phyloP scores from a whole-genome alignment of 2,329 filamentous ascomycete genomes.

The Cercospora canescens region DNA sequence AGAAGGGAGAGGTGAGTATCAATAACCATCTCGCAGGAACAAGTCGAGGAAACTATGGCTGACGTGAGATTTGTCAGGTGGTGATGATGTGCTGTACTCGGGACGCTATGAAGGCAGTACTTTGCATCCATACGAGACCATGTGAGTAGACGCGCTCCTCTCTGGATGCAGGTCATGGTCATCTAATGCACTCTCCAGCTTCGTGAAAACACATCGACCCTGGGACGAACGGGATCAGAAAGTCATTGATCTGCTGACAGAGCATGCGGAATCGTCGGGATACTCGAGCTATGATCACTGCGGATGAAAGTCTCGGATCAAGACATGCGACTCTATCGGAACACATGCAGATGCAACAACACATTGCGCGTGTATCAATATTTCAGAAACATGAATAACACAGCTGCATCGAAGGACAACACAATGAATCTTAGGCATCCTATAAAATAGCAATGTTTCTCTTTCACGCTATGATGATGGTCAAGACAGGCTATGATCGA shows the following conservation, averaged over 20 bases:
- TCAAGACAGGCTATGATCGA: no score
- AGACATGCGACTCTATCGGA: no score
- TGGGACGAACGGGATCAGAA: slow-evolving; percentile 18
- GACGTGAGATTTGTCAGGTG: background rate
- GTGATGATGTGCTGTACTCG: slow-evolving; percentile 12
- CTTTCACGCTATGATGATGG: no score
- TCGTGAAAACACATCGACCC: slow-evolving; percentile 19
- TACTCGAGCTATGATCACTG: slow-evolving; percentile 23
- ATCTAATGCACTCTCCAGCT: slow-evolving; percentile 8
- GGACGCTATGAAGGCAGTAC: slow-evolving; percentile 16
- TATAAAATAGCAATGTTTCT: no score
- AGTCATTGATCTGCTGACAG: slow-evolving; percentile 18
- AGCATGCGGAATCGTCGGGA: slow-evolving; percentile 15
- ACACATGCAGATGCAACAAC: no score
- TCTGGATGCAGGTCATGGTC: background rate
- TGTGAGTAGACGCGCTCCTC: slow-evolving; percentile 7
- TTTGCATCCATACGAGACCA: slow-evolving; percentile 21
- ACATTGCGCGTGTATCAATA: no score
- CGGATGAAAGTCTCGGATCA: background rate
- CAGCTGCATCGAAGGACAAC: no score
- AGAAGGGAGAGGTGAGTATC: background rate
- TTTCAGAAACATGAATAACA: no score
- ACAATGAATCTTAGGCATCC: no score
- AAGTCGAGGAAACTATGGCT: background rate
- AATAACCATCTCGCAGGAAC: background rate